phyloP scores from a whole-genome alignment of 2,329 filamentous ascomycete genomes.

The Aspergillus novoparasiticus region DNA sequence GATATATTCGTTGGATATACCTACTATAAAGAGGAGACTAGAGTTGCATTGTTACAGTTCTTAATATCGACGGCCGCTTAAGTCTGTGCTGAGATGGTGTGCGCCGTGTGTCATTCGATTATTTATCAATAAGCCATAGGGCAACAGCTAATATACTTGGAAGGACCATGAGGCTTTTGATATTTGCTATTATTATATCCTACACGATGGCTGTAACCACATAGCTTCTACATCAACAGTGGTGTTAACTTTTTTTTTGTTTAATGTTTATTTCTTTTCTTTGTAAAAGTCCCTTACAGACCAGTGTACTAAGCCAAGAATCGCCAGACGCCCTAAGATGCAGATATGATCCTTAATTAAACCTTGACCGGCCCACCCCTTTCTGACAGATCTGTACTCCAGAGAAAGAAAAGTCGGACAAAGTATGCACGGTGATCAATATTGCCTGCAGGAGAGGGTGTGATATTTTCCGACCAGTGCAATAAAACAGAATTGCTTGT shows the following conservation, averaged over 20 bases:
- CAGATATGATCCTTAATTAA: slow-evolving; percentile 43
- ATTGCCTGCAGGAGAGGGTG: neutral
- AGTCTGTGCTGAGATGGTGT: neutral
- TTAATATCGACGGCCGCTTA: neutral
- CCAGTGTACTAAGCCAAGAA: slow-evolving; percentile 26
- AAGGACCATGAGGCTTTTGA: neutral
- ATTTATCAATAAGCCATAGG: neutral
- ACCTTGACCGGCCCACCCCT: slow-evolving; percentile 33
- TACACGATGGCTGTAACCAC: neutral
- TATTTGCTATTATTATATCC: neutral
- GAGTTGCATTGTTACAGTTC: neutral
- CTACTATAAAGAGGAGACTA: neutral
- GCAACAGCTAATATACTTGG: neutral
- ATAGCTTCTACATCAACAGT: neutral
- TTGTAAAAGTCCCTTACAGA: slow-evolving; percentile 22
- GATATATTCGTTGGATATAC: neutral
- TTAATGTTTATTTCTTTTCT: neutral
- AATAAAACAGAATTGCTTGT: neutral
- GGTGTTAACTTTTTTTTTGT: neutral
- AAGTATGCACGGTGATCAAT: neutral
- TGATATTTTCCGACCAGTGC: neutral
- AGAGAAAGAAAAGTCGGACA: neutral
- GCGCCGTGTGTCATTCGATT: neutral
- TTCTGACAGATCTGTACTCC: slow-evolving; percentile 21
- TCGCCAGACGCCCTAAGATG: slow-evolving; percentile 33